Evolutionary conservation across 2,329 filamentous ascomycete species (phyloP).

Genomic region (Ascochyta viciae-villosae): DNA sequence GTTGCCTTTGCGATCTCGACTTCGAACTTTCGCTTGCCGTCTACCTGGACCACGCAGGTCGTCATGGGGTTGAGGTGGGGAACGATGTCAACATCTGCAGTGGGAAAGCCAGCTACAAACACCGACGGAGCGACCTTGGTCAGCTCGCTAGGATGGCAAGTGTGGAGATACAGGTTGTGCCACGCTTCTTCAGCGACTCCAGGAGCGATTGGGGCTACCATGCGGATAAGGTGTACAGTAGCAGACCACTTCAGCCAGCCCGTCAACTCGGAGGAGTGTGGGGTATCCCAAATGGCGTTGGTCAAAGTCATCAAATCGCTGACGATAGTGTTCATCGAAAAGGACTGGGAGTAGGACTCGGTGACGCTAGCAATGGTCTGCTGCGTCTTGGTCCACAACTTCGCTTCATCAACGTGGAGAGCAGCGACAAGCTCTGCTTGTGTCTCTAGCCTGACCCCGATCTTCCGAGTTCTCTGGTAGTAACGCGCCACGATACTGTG

Average conservation of each 20-base stretch:
- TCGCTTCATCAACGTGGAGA: conserved; percentile 43
- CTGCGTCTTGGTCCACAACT: conserved; percentile 71
- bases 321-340: conserved; percentile 81
- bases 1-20: conserved; percentile 67
- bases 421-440: conserved; percentile 12
- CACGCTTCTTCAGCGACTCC: conserved; percentile 84
- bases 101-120: conserved; percentile 65
- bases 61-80: conserved; percentile 60
- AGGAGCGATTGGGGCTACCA: conserved; percentile 81
- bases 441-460: not conserved
- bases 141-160: not conserved
- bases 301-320: conserved; percentile 84
- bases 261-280: conserved; percentile 43
- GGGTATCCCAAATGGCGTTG: conserved; percentile 59
- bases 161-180: conserved; percentile 60
- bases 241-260: conserved; percentile 59
- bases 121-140: conserved; percentile 40
- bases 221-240: conserved; percentile 66
- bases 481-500: conserved; percentile 21
- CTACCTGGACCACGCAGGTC: conserved; percentile 75
- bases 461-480: not conserved
- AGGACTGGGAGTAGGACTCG: conserved; percentile 71
- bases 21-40: conserved; percentile 77
- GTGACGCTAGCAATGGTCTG: conserved; percentile 71
- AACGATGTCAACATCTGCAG: conserved; percentile 56